These are phyloP conservation scores for Ganoderma lucidum DNA, from an alignment of 1,284 basidiomycete genomes.

Conservation along the genomic window DNA sequence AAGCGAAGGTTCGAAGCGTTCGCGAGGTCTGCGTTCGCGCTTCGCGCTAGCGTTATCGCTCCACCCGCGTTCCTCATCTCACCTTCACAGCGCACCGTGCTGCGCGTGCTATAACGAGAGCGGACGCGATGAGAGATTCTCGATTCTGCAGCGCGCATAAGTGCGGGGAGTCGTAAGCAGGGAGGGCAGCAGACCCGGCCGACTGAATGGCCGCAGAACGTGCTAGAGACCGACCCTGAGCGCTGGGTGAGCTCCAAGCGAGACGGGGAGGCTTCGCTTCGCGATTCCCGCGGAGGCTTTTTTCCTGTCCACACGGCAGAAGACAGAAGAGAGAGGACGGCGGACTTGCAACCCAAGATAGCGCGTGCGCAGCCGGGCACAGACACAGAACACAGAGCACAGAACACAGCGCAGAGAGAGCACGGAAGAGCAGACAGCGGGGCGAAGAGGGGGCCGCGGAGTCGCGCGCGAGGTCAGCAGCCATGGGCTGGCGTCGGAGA, in stretches of 20 bases:
- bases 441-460: background rate
- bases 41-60: constrained; percentile 2
- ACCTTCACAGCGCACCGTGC: background rate
- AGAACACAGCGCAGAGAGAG: background rate
- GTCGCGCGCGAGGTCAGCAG: constrained; percentile 1
- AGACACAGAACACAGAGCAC: background rate
- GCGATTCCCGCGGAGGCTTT: constrained; percentile 4
- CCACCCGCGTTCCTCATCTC: background rate
- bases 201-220: constrained; percentile 1
- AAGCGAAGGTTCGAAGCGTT: background rate
- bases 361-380: background rate
- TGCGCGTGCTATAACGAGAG: background rate
- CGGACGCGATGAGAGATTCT: background rate
- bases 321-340: background rate
- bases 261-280: background rate
- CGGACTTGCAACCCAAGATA: background rate
- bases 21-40: background rate
- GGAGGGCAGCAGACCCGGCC: background rate
- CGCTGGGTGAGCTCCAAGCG: background rate
- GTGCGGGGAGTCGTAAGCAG: background rate
- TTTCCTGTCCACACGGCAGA: background rate
- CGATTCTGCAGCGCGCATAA: background rate
- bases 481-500: background rate
- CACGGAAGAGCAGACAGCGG: background rate
- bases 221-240: background rate